Evolutionary conservation across 208 protist genomes (phyloP).

Genomic region (Endotrypanum monterogeii): DNA sequence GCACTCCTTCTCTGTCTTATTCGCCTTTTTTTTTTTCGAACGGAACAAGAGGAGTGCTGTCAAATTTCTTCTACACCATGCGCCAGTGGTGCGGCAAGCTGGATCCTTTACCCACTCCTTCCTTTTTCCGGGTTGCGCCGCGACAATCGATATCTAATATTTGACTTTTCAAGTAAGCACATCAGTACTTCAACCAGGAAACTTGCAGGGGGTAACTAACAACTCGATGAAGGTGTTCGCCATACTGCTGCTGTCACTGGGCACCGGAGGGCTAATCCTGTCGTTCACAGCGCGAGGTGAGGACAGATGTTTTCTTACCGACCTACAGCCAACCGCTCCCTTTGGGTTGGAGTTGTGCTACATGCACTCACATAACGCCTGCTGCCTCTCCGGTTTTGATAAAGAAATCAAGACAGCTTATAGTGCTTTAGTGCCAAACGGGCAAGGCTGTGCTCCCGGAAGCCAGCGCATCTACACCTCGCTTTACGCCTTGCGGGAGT

Average conservation of each 20-base stretch:
- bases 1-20: no score
- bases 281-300: neutral
- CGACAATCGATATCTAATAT: neutral
- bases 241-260: neutral
- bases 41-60: no score
- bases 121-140: no score
- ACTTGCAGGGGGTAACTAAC: neutral
- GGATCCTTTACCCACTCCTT: neutral
- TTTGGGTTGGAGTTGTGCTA: constrained; percentile 48
- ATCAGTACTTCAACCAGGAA: neutral
- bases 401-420: constrained; percentile 40
- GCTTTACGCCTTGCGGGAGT: constrained; percentile 42
- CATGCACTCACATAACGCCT: constrained; percentile 42
- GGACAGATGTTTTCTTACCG: constrained; percentile 29
- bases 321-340: constrained; percentile 17
- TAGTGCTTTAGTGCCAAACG: constrained; percentile 30
- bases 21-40: no score
- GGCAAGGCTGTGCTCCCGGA: constrained; percentile 36
- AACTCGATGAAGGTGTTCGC: neutral
- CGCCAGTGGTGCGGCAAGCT: neutral
- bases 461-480: constrained; percentile 43
- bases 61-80: neutral
- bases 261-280: neutral
- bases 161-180: neutral
- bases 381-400: constrained; percentile 49